phyloP scores from a whole-genome alignment of 2,329 filamentous ascomycete genomes.

The Juglanconis juglandina region DNA sequence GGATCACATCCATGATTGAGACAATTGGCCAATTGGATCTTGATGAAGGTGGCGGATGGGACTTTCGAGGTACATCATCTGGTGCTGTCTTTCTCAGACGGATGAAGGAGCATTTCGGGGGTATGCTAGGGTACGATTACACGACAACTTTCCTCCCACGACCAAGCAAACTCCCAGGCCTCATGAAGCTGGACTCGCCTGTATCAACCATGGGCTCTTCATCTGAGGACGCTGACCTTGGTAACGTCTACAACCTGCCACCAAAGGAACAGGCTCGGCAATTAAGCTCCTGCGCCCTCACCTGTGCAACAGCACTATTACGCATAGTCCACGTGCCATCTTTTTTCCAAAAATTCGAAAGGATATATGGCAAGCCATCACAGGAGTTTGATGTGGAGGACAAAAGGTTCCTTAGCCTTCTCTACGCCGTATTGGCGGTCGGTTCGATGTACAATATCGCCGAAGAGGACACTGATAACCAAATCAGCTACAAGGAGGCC shows the following conservation, averaged over 20 bases:
- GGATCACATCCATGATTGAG: slow-evolving; percentile 92
- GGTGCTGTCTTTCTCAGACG: slow-evolving; percentile 83
- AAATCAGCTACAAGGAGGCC: slow-evolving; percentile 46
- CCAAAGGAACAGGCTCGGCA: slow-evolving; percentile 52
- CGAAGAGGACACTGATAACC: slow-evolving; percentile 48
- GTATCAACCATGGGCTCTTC: slow-evolving; percentile 58
- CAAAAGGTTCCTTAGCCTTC: slow-evolving; percentile 64
- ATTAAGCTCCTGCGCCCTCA: slow-evolving; percentile 54
- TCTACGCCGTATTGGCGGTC: slow-evolving; percentile 68
- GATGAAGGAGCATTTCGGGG: slow-evolving; percentile 83
- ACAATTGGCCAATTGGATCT: slow-evolving; percentile 87
- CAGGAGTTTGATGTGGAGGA: slow-evolving; percentile 63
- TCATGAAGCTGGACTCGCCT: slow-evolving; percentile 66
- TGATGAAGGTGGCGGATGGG: slow-evolving; percentile 87
- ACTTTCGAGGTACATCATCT: slow-evolving; percentile 92
- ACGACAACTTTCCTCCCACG: slow-evolving; percentile 57
- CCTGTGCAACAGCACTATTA: slow-evolving; percentile 55
- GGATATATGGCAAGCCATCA: slow-evolving; percentile 67
- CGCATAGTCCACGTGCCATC: slow-evolving; percentile 77
- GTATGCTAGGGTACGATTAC: slow-evolving; percentile 64
- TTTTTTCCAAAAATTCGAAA: slow-evolving; percentile 75
- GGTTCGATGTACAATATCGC: slow-evolving; percentile 68
- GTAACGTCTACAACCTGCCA: slow-evolving; percentile 66
- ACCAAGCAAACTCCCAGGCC: slow-evolving; percentile 45
- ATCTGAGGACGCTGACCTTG: slow-evolving; percentile 53